Evolutionary conservation across 2,329 filamentous ascomycete genomes (phyloP), one percentile per base, ranked within the genome.

Genomic region (Chaetomiaceae sp.): DNA sequence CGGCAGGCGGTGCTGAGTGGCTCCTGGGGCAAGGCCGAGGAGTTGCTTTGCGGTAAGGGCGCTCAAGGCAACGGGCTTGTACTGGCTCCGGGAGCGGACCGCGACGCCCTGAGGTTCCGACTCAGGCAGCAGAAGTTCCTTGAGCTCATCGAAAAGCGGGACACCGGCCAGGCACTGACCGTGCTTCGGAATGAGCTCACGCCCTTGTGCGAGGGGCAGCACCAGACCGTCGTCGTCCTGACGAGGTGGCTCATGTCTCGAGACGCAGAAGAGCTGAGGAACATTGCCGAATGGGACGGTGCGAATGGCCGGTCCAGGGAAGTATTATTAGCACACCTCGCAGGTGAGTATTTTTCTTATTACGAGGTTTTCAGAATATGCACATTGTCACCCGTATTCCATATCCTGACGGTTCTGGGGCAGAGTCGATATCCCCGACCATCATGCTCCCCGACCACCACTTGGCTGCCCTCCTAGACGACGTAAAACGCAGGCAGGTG

Each of bases 371-470:
- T n/a, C n/a, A n/a, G n/a, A n/a, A n/a, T n/a, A n/a, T n/a, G n/a
- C n/a, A n/a, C n/a, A n/a, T n/a, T n/a, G n/a, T n/a, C n/a, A n/a
- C n/a, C n/a, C n/a, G n/a, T n/a, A n/a, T n/a, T n/a, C n/a, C n/a
- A n/a, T n/a, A n/a, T n/a, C n/a, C n/a, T 66, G 48, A 71, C 37
- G 9, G 50, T 34, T 38, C 10, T 33, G 40, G 42, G 46, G 16
- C 60, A 92, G 87, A 79, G 73, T 96, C 83, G 50, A 95, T 99
- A 66, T 96, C 93, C 1, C 92, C 93, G 0, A 93, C 90, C 4
- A 88, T 96, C 39, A 97, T 99, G 91, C 86, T 99, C 48, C 93
- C 93, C 1, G 89, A 96, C 63, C 88, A 93, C 66, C 85, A 93
- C 6, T 75, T 99, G 39, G 89, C 89, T 2, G 78, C 83, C 30